Evolutionary conservation across 1,139 yeast species (phyloP), one percentile per base, ranked within the genome.

Genomic region (Trichomonascaceae sp.): DNA sequence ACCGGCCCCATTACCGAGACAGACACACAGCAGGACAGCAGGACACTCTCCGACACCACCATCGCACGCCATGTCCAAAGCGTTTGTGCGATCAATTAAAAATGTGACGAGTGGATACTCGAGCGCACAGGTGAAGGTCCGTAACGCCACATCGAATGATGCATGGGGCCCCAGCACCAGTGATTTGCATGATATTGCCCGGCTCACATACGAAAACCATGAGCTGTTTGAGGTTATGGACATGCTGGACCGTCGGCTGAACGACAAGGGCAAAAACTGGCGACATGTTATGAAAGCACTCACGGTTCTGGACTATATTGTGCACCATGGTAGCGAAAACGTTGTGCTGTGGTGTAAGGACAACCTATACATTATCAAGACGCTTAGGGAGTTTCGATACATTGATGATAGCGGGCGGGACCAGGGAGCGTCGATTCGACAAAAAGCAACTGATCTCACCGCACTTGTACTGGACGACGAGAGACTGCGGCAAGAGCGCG

Each of bases 191-290:
- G 95, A 84, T 39, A 67, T 89, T 26, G 78, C 94, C 8, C 69
- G 73, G 38, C 65, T 71, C 46, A 80, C 96, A 2, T 79, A 72
- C 53, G 79, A 76, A 44, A 65, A 69, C 44, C 75, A 81, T 5
- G 94, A 84, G 46, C 76, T 87, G 46, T 69, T 84, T 51, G 95
- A 87, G 50, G 74, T 89, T 32, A 81, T 89, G 94, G 97, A 89
- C 52, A 85, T 92, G 84, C 60, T 89, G 35, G 98, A 87, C 59
- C 76, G 87, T 47, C 71, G 99, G 44, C 65, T 92, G 47, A 89
- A 89, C 52, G 98, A 89, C 53, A 87, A 87, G 64, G 98, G 98
- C 40, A 89, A 87, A 57, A 82, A 89, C 60, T 89, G 98, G 98
- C 73, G 96, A 45, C 99, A 89, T 57, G 89, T 89, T 30, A 89